Percentiles rank a stretch among this genome's conserved stretches.
Conservation (phyloP, 495 filamentous ascomycete species). For the Pyrenula massariospora region DNA sequence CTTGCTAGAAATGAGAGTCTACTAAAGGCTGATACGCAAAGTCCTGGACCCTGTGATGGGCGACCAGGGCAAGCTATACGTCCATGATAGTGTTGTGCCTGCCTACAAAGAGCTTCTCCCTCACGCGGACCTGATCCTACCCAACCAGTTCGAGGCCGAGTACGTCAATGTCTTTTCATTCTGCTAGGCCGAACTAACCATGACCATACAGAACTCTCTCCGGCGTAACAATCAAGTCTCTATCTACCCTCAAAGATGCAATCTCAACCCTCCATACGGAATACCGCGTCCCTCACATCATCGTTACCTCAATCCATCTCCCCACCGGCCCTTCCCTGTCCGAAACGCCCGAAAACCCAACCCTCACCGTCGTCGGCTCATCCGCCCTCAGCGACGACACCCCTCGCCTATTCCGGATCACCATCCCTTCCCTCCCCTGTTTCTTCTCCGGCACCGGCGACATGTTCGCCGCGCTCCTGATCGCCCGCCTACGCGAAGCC, state of each 20-base stretch:
- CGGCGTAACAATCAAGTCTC: conserved; percentile 67
- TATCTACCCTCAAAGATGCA: conserved; percentile 56
- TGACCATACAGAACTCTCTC: conserved; percentile 55
- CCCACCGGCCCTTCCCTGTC: conserved; percentile 22
- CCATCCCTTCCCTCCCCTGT: conserved; percentile 75
- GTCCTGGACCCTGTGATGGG: conserved; percentile 98
- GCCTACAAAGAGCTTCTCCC: conserved; percentile 71
- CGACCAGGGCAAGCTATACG: conserved; percentile 83
- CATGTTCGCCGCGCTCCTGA: conserved; percentile 90
- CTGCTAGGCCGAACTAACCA: neutral
- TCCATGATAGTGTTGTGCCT: conserved; percentile 77
- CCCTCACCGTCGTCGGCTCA: conserved; percentile 68
- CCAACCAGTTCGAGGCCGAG: conserved; percentile 97
- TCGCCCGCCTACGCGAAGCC: conserved; percentile 82
- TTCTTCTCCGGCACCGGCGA: conserved; percentile 95
- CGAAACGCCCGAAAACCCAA: conserved; percentile 28
- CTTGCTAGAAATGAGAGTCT: neutral
- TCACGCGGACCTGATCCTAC: conserved; percentile 82
- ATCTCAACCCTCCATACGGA: conserved; percentile 64
- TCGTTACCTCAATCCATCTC: conserved; percentile 76
- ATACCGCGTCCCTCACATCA: conserved; percentile 75
- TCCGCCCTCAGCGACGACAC: conserved; percentile 47
- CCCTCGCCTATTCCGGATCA: conserved; percentile 70
- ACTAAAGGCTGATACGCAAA: conserved; percentile 11
- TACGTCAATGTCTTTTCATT: conserved; percentile 25